phyloP scores from a whole-genome alignment of 805 yeast species.

The Teunomyces tritomae region DNA sequence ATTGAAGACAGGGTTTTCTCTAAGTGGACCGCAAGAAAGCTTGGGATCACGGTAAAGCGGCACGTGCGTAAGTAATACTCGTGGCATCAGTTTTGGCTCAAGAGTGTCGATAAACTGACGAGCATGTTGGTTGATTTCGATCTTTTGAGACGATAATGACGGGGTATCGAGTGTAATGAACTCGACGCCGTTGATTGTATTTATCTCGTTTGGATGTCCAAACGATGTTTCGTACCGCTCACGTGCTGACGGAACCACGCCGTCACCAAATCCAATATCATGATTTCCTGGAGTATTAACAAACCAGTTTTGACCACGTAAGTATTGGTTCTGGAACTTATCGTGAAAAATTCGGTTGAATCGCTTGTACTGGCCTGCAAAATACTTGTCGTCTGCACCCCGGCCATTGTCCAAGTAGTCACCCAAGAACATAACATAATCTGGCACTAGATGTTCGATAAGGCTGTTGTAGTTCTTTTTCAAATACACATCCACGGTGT shows the following conservation, averaged over 20 bases:
- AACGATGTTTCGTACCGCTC: slow-evolving; percentile 28
- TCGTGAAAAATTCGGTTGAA: slow-evolving; percentile 31
- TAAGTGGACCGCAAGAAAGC: slow-evolving; percentile 18
- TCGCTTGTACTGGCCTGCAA: slow-evolving; percentile 24
- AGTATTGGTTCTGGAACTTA: slow-evolving; percentile 10
- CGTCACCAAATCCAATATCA: slow-evolving; percentile 26
- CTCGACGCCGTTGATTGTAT: slow-evolving; percentile 30
- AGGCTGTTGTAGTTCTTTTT: slow-evolving; percentile 36
- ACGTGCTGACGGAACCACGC: slow-evolving; percentile 22
- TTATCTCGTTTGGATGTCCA: slow-evolving; percentile 30
- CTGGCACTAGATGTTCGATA: slow-evolving; percentile 30
- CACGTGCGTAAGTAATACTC: slow-evolving; percentile 23
- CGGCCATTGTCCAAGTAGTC: slow-evolving; percentile 45
- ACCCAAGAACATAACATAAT: slow-evolving; percentile 39
- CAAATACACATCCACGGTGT: slow-evolving; percentile 40
- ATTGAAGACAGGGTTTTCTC: slow-evolving; percentile 14
- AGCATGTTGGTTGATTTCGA: slow-evolving; percentile 11
- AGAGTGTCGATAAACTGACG: slow-evolving; percentile 12
- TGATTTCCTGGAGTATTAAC: slow-evolving; percentile 31
- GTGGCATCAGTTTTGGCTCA: slow-evolving; percentile 11
- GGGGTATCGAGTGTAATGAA: slow-evolving; percentile 21
- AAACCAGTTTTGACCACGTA: slow-evolving; percentile 23
- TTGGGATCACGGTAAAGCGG: slow-evolving; percentile 21
- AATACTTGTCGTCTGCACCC: slow-evolving; percentile 30
- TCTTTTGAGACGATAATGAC: slow-evolving; percentile 14